phyloP scores from a whole-genome alignment of 169 alveolate species.

The Fabrea salina region DNA sequence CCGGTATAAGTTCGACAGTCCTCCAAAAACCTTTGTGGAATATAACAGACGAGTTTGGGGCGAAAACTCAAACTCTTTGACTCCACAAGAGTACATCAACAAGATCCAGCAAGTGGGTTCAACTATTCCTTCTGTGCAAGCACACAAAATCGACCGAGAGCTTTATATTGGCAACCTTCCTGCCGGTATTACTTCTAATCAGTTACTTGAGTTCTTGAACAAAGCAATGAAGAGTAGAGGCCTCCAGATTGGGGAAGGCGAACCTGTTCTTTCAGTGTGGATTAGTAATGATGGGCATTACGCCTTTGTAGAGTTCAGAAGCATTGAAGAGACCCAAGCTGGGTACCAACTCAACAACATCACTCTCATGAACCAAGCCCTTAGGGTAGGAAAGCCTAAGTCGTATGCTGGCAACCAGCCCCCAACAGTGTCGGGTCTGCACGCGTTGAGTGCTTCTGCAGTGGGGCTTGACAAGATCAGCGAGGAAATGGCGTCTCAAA shows the following conservation, averaged over 20 bases:
- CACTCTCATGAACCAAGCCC: conserved; percentile 38
- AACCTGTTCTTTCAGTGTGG: conserved; percentile 92
- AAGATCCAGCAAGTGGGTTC: conserved; percentile 27
- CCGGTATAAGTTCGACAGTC: conserved; percentile 34
- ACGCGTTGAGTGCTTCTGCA: conserved; percentile 22
- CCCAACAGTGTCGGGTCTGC: conserved; percentile 20
- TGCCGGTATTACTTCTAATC: not conserved
- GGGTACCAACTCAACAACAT: conserved; percentile 56
- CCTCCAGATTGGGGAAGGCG: conserved; percentile 38
- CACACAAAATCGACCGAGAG: conserved; percentile 23
- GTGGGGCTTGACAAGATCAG: not conserved
- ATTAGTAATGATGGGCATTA: conserved; percentile 92
- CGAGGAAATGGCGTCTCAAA: conserved; percentile 10
- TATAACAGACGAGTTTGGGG: conserved; percentile 15
- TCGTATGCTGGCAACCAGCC: conserved; percentile 44
- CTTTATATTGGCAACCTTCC: conserved; percentile 35
- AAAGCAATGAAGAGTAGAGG: not conserved
- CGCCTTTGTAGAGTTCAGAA: conserved; percentile 93
- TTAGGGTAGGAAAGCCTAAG: conserved; percentile 56
- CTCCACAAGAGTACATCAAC: conserved; percentile 3
- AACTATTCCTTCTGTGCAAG: conserved; percentile 16
- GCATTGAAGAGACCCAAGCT: conserved; percentile 91
- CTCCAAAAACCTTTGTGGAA: conserved; percentile 8
- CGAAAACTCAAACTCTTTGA: not conserved
- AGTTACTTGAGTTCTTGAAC: conserved; percentile 17